Evolutionary conservation across 1,284 basidiomycete species (phyloP).

Genomic region (Limonomyces culmigenus): DNA sequence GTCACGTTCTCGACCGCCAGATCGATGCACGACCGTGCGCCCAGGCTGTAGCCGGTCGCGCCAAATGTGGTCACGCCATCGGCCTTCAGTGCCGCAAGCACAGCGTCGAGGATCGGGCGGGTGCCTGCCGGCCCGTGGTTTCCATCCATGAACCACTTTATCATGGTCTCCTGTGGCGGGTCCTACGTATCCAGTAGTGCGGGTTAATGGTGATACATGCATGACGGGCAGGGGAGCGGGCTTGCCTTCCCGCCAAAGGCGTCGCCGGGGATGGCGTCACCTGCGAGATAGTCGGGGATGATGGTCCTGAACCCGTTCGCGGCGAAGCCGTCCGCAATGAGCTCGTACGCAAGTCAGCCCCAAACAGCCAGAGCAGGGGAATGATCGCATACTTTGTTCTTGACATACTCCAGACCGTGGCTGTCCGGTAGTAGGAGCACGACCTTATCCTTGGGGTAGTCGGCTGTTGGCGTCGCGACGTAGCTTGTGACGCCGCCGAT

Average conservation of each 20-base stretch:
- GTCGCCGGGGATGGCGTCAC: constrained; percentile 31
- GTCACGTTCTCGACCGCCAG: no score
- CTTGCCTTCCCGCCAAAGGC: no score
- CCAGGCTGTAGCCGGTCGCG: constrained; percentile 13
- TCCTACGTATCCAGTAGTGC: no score
- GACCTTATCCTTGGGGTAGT: constrained; percentile 40
- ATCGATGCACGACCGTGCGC: no score
- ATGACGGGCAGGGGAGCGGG: no score
- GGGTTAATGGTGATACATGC: no score
- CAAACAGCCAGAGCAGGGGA: no score
- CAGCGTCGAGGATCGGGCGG: constrained; percentile 12
- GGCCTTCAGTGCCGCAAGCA: constrained; percentile 13
- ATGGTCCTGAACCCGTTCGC: constrained; percentile 52
- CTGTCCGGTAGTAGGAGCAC: constrained; percentile 43
- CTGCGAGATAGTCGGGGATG: constrained; percentile 40
- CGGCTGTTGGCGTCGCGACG: constrained; percentile 26
- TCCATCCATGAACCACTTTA: constrained; percentile 11
- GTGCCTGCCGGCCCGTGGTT: constrained; percentile 11
- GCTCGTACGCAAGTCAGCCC: constrained; percentile 20
- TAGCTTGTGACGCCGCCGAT: constrained; percentile 34
- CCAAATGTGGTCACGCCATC: constrained; percentile 15
- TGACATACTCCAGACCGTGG: constrained; percentile 44
- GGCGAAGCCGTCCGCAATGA: constrained; percentile 59
- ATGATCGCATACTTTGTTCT: constrained; percentile 19
- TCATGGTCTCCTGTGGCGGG: no score